Percentiles rank a stretch among this genome's conserved stretches.
Conservation (phyloP, 768 basidiomycete species). For the Kwoniella europaea region DNA sequence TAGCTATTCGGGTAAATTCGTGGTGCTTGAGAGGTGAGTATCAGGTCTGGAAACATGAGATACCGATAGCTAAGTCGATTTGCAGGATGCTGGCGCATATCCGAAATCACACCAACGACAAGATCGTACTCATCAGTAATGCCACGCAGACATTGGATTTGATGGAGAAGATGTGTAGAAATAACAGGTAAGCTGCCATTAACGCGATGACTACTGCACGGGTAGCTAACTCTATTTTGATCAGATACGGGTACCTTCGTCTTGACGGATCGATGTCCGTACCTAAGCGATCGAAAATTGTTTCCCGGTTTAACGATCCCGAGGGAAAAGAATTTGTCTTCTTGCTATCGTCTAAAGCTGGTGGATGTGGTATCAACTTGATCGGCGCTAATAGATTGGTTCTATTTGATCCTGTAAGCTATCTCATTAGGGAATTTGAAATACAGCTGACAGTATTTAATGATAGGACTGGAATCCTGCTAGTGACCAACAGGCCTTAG, state of each 20-base stretch:
- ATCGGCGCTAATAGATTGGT: conserved; percentile 59
- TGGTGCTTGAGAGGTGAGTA: conserved; percentile 89
- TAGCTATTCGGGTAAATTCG: conserved; percentile 88
- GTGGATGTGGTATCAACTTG: conserved; percentile 60
- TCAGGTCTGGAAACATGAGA: too few species aligned
- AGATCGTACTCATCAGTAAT: conserved; percentile 95
- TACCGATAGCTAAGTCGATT: too few species aligned
- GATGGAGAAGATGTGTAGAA: conserved; percentile 84
- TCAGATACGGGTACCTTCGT: conserved; percentile 87
- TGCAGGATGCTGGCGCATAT: conserved; percentile 82
- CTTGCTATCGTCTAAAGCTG: conserved; percentile 58
- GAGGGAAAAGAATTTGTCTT: conserved; percentile 59
- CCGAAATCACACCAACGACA: conserved; percentile 79
- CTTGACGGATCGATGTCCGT: conserved; percentile 95
- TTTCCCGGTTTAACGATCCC: conserved; percentile 59
- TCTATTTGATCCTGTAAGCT: conserved; percentile 64
- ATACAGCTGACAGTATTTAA: conserved; percentile 8
- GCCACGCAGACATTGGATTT: conserved; percentile 94
- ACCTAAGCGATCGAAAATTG: conserved; percentile 85
- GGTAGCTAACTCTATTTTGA: too few species aligned
- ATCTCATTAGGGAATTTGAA: too few species aligned
- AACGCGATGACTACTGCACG: too few species aligned
- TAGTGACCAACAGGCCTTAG: conserved; percentile 95
- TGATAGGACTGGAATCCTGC: conserved; percentile 89
- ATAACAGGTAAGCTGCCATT: too few species aligned